These are phyloP conservation scores for Ustilago vetiveriae DNA, from an alignment of 1,284 basidiomycete genomes.

Conservation along the genomic window DNA sequence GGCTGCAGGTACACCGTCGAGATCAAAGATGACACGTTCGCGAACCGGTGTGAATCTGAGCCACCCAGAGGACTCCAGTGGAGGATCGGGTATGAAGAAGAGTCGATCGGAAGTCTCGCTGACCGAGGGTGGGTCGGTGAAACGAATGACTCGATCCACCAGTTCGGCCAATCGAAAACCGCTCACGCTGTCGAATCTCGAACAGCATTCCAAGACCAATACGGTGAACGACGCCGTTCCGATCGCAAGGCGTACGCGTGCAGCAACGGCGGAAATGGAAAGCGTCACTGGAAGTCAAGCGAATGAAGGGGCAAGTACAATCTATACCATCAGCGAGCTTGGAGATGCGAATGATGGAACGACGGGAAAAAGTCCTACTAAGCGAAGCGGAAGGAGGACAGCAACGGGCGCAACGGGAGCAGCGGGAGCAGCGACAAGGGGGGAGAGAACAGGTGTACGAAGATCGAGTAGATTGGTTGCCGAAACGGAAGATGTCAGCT, in stretches of 20 bases:
- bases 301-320: constrained; percentile 27
- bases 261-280: constrained; percentile 42
- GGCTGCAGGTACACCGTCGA: constrained; percentile 5
- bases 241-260: constrained; percentile 38
- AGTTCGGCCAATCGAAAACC: constrained; percentile 43
- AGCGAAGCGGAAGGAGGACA: constrained; percentile 1
- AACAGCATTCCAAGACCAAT: constrained; percentile 19
- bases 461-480: constrained; percentile 34
- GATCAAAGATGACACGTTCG: constrained; percentile 28
- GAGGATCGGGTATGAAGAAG: constrained; percentile 14
- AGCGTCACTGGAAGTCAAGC: constrained; percentile 19
- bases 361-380: constrained; percentile 2
- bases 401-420: neutral
- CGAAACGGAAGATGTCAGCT: constrained; percentile 7
- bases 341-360: constrained; percentile 19
- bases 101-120: constrained; percentile 15
- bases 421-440: no score
- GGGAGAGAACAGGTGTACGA: constrained; percentile 10
- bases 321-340: constrained; percentile 43
- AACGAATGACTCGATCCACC: constrained; percentile 32
- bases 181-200: constrained; percentile 42
- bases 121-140: neutral
- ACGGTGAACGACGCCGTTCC: constrained; percentile 13
- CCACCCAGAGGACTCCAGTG: neutral
- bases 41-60: constrained; percentile 16